Percentiles rank a stretch among this genome's conserved stretches.
Conservation (phyloP, 495 filamentous ascomycete genomes). For the Hypoxylon fragiforme region DNA sequence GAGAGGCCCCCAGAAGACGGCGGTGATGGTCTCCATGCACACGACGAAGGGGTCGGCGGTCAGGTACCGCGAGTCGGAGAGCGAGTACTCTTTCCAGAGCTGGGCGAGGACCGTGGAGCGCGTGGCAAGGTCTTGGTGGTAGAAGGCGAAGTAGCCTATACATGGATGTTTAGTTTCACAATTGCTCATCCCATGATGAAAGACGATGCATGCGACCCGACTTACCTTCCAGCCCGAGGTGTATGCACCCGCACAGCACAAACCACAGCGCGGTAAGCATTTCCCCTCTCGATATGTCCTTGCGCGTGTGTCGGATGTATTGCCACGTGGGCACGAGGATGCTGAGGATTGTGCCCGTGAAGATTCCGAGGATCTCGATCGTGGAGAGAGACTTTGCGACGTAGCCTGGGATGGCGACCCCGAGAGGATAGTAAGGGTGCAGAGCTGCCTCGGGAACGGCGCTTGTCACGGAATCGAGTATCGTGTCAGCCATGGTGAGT, state of each 20-base stretch:
- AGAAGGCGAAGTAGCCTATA: slow-evolving; percentile 51
- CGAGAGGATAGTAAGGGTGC: not conserved
- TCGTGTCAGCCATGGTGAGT: not conserved
- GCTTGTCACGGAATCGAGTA: not conserved
- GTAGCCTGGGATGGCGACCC: not conserved
- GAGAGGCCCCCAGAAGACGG: slow-evolving; percentile 59
- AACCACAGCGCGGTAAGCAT: not conserved
- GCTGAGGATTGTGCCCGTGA: not conserved
- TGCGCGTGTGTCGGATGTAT: not conserved
- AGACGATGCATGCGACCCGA: no score
- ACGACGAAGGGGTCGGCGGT: slow-evolving; percentile 56
- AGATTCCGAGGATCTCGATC: not conserved
- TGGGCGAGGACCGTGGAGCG: slow-evolving; percentile 57
- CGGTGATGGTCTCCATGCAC: slow-evolving; percentile 60
- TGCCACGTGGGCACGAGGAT: not conserved
- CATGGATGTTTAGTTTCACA: not conserved
- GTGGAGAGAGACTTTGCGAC: not conserved
- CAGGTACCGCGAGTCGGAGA: slow-evolving; percentile 62
- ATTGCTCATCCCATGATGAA: no score
- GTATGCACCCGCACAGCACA: not conserved
- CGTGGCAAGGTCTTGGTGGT: slow-evolving; percentile 47
- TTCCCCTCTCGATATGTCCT: not conserved
- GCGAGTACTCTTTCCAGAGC: slow-evolving; percentile 65
- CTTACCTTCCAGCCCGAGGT: not conserved
- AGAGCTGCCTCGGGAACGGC: not conserved